Conservation (phyloP, 768 basidiomycete species). For the Pisolithus microcarpus region DNA sequence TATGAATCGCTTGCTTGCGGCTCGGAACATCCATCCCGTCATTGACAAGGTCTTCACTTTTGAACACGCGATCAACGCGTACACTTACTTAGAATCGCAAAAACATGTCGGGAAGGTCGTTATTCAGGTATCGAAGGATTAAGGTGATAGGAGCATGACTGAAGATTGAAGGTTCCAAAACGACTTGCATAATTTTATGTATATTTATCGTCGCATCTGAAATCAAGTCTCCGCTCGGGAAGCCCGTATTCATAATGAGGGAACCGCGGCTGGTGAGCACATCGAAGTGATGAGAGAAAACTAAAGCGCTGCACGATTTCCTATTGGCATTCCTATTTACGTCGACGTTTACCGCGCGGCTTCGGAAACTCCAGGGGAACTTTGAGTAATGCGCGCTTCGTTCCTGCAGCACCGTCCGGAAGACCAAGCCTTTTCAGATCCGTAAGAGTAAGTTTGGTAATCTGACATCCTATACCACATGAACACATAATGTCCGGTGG, state of each 20-base stretch:
- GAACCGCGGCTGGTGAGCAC: not conserved
- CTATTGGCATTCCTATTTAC: conserved; percentile 1
- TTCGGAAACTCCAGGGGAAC: conserved; percentile 82
- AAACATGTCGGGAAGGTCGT: conserved; percentile 58
- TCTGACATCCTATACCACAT: conserved; percentile 56
- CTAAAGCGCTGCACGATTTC: not conserved
- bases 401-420: conserved; percentile 51
- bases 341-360: conserved; percentile 32
- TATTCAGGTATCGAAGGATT: conserved; percentile 34
- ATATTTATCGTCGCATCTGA: no score
- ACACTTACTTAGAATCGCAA: conserved; percentile 39
- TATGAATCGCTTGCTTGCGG: conserved; percentile 9
- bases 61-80: conserved; percentile 46
- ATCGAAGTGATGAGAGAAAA: not conserved
- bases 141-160: not conserved
- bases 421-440: conserved; percentile 70
- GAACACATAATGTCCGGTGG: not conserved
- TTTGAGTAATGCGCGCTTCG: conserved; percentile 65
- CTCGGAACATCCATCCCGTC: conserved; percentile 41
- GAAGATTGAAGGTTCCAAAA: no score
- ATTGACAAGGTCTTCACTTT: conserved; percentile 52
- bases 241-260: no score
- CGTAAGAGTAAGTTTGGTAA: conserved; percentile 45
- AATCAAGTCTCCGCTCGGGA: no score
- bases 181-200: no score